Base-by-base conservation (phyloP, 2,329 filamentous ascomycete genomes). In the Colletotrichum sp. region DNA sequence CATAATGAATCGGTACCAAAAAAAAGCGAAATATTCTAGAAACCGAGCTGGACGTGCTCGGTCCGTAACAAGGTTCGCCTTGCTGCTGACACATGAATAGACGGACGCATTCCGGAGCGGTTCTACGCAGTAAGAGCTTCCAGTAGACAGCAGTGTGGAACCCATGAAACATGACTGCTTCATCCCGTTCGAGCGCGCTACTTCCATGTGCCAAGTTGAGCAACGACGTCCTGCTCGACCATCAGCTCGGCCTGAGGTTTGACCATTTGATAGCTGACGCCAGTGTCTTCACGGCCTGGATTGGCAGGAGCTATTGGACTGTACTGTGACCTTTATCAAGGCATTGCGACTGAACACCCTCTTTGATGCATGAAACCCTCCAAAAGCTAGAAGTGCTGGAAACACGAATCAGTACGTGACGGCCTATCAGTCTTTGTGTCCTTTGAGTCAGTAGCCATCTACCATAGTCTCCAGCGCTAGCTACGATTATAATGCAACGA, bases 281-380 rank as follows among this genome's bases (percentile, higher is more conserved):
- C 56, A 25, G 30, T 69, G 64, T 68, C 73, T 75, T 65, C 27
- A 55, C 43, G 60, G 64, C 36, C 64, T 55, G 56, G 55, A 56
- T 48, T 32, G 43, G 22, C 60, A 36, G 25, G 30, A 7, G 15
- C 34, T 13, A 39, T 22, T 39, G 36, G 34, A 55, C 60, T 34
- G 36, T 52, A 71, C 36, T 52, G 55, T 32, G 39, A 58, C 32
- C 52, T 58, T 16, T 16, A 25, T 32, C 30, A 25, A 58, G 32
- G 30, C 25, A 28, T 52, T 48, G 27, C 39, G 34, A 72, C 56
- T 55, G 64, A 75, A 75, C 74, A 73, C 70, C 74, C 70, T 69
- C 70, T 69, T 65, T 76, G 48, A 27, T 65, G 74, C 65, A 74
- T 76, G 74, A 76, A 76, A 76, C 74, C 74, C 56, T 68, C 70